Evolutionary conservation across 176 grass and related monocot species (phyloP).

Genomic region (Lolium rigidum): DNA sequence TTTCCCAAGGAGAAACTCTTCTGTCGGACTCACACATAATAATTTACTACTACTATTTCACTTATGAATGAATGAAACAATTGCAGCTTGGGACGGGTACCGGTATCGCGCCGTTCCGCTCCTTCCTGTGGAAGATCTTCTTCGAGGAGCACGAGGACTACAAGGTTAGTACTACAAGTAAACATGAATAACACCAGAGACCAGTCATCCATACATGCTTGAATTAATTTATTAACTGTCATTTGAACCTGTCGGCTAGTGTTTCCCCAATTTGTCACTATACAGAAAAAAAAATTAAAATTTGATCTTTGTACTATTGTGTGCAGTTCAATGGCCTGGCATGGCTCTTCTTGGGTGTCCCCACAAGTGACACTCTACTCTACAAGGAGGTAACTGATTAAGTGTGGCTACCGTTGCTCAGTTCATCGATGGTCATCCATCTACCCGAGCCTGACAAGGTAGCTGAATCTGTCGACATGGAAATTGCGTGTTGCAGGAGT

Average conservation of each 20-base stretch:
- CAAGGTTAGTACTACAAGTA: conserved; percentile 33
- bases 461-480: not conserved
- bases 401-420: not conserved
- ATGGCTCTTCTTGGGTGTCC: conserved; percentile 95
- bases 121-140: conserved; percentile 97
- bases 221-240: not conserved
- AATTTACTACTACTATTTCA: not conserved
- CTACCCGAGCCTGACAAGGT: not conserved
- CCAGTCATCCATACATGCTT: not conserved
- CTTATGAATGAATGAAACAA: not conserved
- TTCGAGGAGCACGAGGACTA: conserved; percentile 86
- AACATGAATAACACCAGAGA: not conserved
- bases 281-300: not conserved
- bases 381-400: conserved; percentile 71
- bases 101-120: conserved; percentile 84
- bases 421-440: not conserved
- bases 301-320: not conserved
- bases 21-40: not conserved
- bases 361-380: conserved; percentile 81
- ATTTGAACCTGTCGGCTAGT: not conserved
- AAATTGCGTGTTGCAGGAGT: conserved; percentile 49
- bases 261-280: not conserved
- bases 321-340: conserved; percentile 80
- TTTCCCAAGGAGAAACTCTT: not conserved
- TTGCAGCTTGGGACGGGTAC: conserved; percentile 87